These are phyloP conservation scores for Pichia sp. DNA, from an alignment of 1,139 yeast genomes.

Conservation along the genomic window DNA sequence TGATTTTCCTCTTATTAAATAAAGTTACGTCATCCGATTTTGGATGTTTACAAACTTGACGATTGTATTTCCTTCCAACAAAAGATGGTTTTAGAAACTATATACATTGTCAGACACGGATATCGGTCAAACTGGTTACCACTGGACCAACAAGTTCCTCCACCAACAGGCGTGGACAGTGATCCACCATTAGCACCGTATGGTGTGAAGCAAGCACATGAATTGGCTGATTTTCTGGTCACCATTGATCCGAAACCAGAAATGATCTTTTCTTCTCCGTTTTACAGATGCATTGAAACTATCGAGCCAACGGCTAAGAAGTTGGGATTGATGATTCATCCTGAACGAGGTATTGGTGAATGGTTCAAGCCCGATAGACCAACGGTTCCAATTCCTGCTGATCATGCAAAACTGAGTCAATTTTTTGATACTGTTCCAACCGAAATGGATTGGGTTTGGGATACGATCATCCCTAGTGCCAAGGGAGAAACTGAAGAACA, in stretches of 20 bases:
- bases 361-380: conserved; percentile 45
- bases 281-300: conserved; percentile 52
- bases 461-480: conserved; percentile 39
- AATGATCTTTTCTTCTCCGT: conserved; percentile 47
- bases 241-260: conserved; percentile 32
- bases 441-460: conserved; percentile 35
- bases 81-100: conserved; percentile 35
- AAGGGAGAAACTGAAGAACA: conserved; percentile 43
- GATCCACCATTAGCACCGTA: conserved; percentile 59
- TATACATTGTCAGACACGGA: conserved; percentile 53
- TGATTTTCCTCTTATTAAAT: no score
- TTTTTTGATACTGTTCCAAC: conserved; percentile 37
- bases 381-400: conserved; percentile 44
- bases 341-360: conserved; percentile 54
- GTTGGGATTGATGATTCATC: conserved; percentile 33
- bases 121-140: conserved; percentile 52
- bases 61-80: no score
- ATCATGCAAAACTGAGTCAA: conserved; percentile 29
- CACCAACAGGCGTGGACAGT: conserved; percentile 51
- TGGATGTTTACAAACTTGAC: no score
- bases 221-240: conserved; percentile 36
- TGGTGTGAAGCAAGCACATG: conserved; percentile 52
- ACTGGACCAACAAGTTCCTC: conserved; percentile 34
- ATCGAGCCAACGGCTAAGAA: conserved; percentile 40
- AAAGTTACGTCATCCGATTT: no score